Evolutionary conservation across 2,329 filamentous ascomycete species (phyloP), one percentile per base, ranked within the genome.

Genomic region (Hypoxylon sp.): DNA sequence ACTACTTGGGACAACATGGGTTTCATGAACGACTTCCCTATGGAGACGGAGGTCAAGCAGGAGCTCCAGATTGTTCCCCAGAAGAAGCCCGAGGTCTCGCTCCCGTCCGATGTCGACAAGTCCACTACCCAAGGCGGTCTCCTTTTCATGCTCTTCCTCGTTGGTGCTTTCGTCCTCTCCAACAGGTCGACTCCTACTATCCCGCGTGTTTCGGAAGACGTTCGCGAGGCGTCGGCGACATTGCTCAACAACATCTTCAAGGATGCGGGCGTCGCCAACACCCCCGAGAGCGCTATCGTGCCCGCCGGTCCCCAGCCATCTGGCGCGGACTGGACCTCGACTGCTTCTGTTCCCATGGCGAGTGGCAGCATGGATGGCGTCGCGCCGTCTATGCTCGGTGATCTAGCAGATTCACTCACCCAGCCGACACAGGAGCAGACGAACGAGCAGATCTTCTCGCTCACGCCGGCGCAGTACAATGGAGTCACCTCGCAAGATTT

Each of bases 91-190:
- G 85, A 87, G 67, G 78, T 82, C 66, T 74, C 78, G 62, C 80
- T 85, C 56, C 78, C 82, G 48, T 78, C 79, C 74, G 86, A 89
- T 46, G 79, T 81, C 66, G 89, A 91, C 70, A 91, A 91, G 82
- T 83, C 88, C 66, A 87, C 90, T 68, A 91, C 93, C 73, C 92
- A 95, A 76, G 93, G 94, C 57, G 89, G 93, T 76, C 83, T 98
- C 76, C 86, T 98, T 80, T 91, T 95, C 81, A 97, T 98, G 94
- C 92, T 98, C 74, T 92, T 99, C 78, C 91, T 99, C 61, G 95
- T 97, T 72, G 96, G 96, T 78, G 96, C 96, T 59, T 97, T 98
- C 78, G 94, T 98, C 75, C 92, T 96, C 69, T 98, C 95, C 33
- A 97, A 95, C 82, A 90, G 90, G 73, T 88, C 90, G 49, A 85